Evolutionary conservation across 345 rosid species (phyloP), one percentile per base, ranked within the genome.

Genomic region (Lagerstroemia speciosa): DNA sequence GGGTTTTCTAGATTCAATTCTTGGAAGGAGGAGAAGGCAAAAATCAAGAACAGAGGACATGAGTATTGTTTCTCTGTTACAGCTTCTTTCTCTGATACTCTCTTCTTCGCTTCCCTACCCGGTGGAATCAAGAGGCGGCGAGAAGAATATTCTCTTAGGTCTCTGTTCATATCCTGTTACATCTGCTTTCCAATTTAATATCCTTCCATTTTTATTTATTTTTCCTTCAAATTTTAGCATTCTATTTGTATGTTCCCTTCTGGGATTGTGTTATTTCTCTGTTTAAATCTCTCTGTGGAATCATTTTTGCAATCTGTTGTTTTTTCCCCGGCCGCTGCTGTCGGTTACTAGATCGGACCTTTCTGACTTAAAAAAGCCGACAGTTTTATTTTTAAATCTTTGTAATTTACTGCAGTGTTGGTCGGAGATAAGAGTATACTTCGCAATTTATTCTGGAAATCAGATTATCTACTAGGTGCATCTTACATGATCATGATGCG

Each of bases 51-150:
- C 38, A 62, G 62, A 43, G 53, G 70, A 72, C 79, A 76, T 63
- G 67, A 66, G 73, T 48, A 38, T 76, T 16, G 63, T 68, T 33
- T 46, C 69, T 55, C 20, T 55, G 30, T 26, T 67, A 32, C 32
- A 8, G 43, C 41, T 73, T 30, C 60, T 73, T 27, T 5, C 72
- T 62, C 69, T 73, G 30, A 22, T 69, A 43, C 65, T 72, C 79
- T 77, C 72, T 40, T 69, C 71, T 41, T 37, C 68, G 60, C 66
- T 78, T 57, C 43, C 68, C 45, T 75, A 78, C 9, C 60, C 69
- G 64, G 70, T 67, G 62, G 77, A 71, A 32, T 81, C 81, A 55
- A 75, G 90, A 72, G 89, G 91, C 62, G 85, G 80, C 65, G 66
- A 67, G 34, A 71, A 67, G n/a, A 17, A 43, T 61, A 40, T 72